phyloP scores from a whole-genome alignment of 108 stramenopile genomes.

The Stephanodiscus minutulus region DNA sequence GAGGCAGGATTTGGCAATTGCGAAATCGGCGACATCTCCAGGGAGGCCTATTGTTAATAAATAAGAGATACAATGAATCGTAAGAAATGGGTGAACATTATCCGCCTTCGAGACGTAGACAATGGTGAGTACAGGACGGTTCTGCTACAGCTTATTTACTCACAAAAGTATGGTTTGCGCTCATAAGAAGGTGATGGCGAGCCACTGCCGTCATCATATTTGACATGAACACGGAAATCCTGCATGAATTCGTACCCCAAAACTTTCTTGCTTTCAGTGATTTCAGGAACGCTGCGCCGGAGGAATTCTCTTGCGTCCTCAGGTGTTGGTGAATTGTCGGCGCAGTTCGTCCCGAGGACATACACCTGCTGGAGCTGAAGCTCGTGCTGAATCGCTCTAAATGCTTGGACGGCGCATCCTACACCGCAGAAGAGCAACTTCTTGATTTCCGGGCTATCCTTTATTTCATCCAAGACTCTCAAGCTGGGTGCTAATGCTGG shows the following conservation, averaged over 20 bases:
- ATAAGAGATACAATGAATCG: background rate
- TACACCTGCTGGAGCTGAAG: conserved; percentile 69
- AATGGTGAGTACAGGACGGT: no score
- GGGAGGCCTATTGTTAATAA: conserved; percentile 50
- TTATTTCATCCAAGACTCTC: conserved; percentile 67
- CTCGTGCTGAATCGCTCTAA: conserved; percentile 69
- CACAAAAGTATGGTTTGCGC: conserved; percentile 72
- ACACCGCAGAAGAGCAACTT: conserved; percentile 82
- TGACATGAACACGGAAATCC: conserved; percentile 82
- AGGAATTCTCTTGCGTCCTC: conserved; percentile 75
- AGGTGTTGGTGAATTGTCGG: conserved; percentile 77
- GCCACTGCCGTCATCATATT: conserved; percentile 46
- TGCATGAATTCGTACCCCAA: conserved; percentile 87
- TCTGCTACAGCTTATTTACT: conserved; percentile 10
- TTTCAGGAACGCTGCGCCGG: conserved; percentile 49
- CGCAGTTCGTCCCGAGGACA: conserved; percentile 84
- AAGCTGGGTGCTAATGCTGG: conserved; percentile 78
- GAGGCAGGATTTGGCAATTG: conserved; percentile 77
- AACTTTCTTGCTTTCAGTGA: conserved; percentile 11
- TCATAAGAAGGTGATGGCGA: conserved; percentile 45
- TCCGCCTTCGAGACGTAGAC: no score
- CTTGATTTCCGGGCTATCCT: conserved; percentile 58
- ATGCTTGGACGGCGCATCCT: conserved; percentile 84
- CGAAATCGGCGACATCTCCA: conserved; percentile 72
- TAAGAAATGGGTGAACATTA: no score